These are phyloP conservation scores for Sarocladium strictum DNA, from an alignment of 2,329 filamentous ascomycete species.

Conservation along the genomic window DNA sequence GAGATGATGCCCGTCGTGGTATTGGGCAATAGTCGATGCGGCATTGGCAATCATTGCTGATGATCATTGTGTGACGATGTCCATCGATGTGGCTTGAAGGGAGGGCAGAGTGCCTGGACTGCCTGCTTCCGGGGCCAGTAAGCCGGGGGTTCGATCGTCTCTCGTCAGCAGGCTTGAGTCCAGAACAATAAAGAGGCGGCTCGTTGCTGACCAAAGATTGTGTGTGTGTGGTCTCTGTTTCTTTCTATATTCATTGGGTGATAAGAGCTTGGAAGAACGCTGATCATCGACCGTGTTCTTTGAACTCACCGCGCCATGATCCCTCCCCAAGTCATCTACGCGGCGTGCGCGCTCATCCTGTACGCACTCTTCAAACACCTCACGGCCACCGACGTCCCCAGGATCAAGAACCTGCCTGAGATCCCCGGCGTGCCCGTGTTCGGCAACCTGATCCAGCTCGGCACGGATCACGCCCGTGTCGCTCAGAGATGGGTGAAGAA, in stretches of 20 bases:
- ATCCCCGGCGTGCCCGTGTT: conserved; percentile 57
- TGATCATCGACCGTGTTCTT: too few species aligned
- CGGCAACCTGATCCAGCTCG: conserved; percentile 57
- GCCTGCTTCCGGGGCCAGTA: too few species aligned
- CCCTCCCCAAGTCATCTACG: conserved; percentile 4
- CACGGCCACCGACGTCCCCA: conserved; percentile 48
- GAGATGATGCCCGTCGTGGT: neutral
- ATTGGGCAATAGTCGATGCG: neutral
- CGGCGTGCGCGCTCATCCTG: neutral
- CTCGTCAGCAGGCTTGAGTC: too few species aligned
- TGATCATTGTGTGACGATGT: too few species aligned
- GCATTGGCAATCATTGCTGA: neutral
- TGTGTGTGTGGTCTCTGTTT: neutral
- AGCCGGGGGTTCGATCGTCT: too few species aligned
- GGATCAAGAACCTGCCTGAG: conserved; percentile 56
- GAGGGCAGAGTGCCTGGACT: too few species aligned
- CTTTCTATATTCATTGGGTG: too few species aligned
- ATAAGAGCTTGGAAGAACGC: too few species aligned
- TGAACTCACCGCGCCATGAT: too few species aligned
- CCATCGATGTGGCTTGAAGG: too few species aligned
- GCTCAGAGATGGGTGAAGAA: conserved; percentile 52
- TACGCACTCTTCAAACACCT: conserved; percentile 25
- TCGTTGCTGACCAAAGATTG: neutral
- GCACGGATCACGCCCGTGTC: conserved; percentile 48
- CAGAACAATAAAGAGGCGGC: neutral